Percentiles rank a stretch among this genome's conserved stretches.
Conservation (phyloP, 140 eudicot genomes). For the Ambrosia hybrid region DNA sequence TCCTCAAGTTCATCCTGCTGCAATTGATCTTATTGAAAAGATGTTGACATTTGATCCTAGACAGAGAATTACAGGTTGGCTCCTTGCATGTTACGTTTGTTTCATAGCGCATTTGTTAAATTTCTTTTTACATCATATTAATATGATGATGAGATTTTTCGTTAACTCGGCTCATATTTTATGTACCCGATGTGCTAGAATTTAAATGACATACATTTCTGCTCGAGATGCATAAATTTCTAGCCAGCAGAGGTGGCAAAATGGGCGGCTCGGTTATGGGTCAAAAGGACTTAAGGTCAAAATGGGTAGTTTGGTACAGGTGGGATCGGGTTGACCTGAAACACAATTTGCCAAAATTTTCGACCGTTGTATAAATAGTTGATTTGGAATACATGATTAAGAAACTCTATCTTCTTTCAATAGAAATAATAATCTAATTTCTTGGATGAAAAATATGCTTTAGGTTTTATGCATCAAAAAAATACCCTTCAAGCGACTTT, state of each 20-base stretch:
- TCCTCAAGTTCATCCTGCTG: constrained; percentile 89
- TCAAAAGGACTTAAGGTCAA: not conserved
- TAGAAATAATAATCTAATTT: not conserved
- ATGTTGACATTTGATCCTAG: constrained; percentile 96
- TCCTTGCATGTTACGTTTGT: constrained; percentile 14
- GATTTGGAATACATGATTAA: not conserved
- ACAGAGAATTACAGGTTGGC: constrained; percentile 74
- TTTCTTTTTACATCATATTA: not conserved
- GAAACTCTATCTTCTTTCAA: not conserved
- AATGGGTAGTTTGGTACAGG: not conserved
- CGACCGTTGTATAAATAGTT: not conserved
- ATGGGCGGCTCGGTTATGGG: not conserved
- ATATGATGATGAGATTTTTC: not conserved
- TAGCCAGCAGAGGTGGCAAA: not conserved
- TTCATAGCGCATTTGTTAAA: not conserved
- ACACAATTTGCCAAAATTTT: not conserved
- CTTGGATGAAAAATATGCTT: not conserved
- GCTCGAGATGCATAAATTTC: not conserved
- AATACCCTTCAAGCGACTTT: not conserved
- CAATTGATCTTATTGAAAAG: constrained; percentile 87
- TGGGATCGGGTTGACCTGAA: not conserved
- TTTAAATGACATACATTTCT: not conserved
- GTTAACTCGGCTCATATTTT: not conserved
- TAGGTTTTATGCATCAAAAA: not conserved
- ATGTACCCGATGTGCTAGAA: no score